Evolutionary conservation across 2,329 filamentous ascomycete species (phyloP), one percentile per base, ranked within the genome.

Genomic region (Colletotrichum spinosum): DNA sequence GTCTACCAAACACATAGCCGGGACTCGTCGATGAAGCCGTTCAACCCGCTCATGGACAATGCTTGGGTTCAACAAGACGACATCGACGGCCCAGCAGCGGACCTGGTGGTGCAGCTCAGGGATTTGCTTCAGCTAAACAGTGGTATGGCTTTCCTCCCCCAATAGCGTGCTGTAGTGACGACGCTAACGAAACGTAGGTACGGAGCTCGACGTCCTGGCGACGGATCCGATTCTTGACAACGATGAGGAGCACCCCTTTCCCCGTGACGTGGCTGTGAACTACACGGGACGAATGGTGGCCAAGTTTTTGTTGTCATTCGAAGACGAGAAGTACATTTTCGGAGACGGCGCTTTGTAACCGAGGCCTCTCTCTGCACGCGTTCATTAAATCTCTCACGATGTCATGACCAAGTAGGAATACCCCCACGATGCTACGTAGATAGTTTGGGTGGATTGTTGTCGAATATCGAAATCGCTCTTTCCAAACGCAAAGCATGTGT

Each of bases 1-100:
- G 79, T 86, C 60, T 88, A 86, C 70, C 84, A 87, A 77, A 88
- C 86, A 17, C 84, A 87, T 71, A 80, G 78, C 59, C 78, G 78
- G 68, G 83, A 86, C 67, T 77, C 78, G 4, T 79, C 80, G 48
- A 73, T 79, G 8, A 83, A 78, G 73, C 78, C 84, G 53, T 88
- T 87, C 71, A 88, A 88, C 69, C 86, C 86, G 15, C 72, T 88
- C n/a, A 68, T 83, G 8, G 84, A 87, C 69, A 73, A 77, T 50
- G 72, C 73, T 45, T 77, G 79, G 55, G 72, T 78, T 17, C 75
- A 80, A 63, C 74, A 79, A 42, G 79, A 72, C 4, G 83, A 85
- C 64, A 73, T 87, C 55, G 84, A 86, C 67, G 71, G 69, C 39
- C 75, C 81, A 2, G 80, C 81, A 0, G 73, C 75, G 17, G 81